Percentiles rank a stretch among this genome's conserved stretches.
These are phyloP conservation scores for Nephelium lappaceum DNA, from an alignment of 345 rosid genomes.

Conservation along the genomic window DNA sequence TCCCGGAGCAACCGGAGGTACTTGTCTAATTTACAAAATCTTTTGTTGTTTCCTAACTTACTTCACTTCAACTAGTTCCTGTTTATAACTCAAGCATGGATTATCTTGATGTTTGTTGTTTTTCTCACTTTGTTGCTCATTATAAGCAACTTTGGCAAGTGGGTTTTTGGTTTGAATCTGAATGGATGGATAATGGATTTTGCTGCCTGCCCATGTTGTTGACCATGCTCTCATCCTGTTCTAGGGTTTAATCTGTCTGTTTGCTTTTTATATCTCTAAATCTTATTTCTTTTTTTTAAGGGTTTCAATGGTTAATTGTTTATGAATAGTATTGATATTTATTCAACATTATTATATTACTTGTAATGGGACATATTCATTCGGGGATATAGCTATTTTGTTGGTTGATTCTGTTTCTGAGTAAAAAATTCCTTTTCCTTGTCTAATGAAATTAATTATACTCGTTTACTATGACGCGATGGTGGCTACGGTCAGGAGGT, in stretches of 20 bases:
- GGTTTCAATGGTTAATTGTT: background rate
- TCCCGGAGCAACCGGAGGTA: background rate
- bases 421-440: background rate
- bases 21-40: background rate
- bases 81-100: background rate
- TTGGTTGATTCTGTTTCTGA: background rate
- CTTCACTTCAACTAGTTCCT: background rate
- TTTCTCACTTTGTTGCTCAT: background rate
- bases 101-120: conserved; percentile 1
- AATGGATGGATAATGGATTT: conserved; percentile 5
- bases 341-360: background rate
- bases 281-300: background rate
- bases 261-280: background rate
- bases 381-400: background rate
- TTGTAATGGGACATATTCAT: background rate
- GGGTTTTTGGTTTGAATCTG: conserved; percentile 18
- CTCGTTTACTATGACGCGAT: background rate
- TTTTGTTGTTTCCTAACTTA: background rate
- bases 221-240: background rate
- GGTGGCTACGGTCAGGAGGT: background rate
- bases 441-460: background rate
- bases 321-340: background rate
- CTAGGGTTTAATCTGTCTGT: background rate
- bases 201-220: conserved; percentile 2
- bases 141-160: conserved; percentile 5